These are phyloP conservation scores for Orbilia quercus DNA, from an alignment of 2,329 filamentous ascomycete species.

Conservation along the genomic window DNA sequence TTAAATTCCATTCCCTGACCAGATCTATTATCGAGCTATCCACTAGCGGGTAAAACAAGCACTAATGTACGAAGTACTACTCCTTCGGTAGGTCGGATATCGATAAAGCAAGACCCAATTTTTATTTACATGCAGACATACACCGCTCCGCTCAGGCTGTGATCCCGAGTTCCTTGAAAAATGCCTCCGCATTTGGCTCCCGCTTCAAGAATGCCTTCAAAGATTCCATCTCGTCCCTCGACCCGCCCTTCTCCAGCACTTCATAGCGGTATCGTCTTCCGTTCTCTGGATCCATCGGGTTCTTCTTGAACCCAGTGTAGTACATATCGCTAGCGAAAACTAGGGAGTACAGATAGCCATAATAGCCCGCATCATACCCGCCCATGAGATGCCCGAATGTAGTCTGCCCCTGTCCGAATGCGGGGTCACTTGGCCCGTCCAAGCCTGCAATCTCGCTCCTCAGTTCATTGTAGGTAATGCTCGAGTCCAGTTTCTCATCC, in stretches of 20 bases:
- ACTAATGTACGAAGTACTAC: no score
- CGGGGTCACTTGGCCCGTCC: slow-evolving; percentile 74
- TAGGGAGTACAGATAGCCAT: slow-evolving; percentile 70
- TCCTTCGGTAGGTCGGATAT: no score
- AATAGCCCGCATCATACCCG: slow-evolving; percentile 87
- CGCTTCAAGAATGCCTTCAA: slow-evolving; percentile 81
- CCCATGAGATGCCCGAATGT: slow-evolving; percentile 85
- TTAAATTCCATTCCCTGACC: no score
- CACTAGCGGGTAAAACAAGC: no score
- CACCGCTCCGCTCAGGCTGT: slow-evolving; percentile 10
- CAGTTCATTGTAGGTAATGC: slow-evolving; percentile 77
- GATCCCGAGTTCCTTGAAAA: slow-evolving; percentile 80
- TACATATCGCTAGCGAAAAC: slow-evolving; percentile 80
- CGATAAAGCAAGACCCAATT: no score
- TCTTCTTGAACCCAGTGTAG: slow-evolving; percentile 78
- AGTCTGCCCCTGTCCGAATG: slow-evolving; percentile 77
- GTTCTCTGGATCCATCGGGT: slow-evolving; percentile 80
- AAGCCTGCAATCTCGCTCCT: slow-evolving; percentile 77
- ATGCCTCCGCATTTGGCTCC: slow-evolving; percentile 80
- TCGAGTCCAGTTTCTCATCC: slow-evolving; percentile 74
- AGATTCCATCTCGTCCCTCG: slow-evolving; percentile 82
- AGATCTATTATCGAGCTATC: no score
- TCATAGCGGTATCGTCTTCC: slow-evolving; percentile 81
- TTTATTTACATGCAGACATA: no score
- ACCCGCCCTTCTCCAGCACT: slow-evolving; percentile 80